Percentiles rank a stretch among this genome's conserved stretches.
phyloP scores from a whole-genome alignment of 306 rosid genomes.

The Corylus heterophylla region DNA sequence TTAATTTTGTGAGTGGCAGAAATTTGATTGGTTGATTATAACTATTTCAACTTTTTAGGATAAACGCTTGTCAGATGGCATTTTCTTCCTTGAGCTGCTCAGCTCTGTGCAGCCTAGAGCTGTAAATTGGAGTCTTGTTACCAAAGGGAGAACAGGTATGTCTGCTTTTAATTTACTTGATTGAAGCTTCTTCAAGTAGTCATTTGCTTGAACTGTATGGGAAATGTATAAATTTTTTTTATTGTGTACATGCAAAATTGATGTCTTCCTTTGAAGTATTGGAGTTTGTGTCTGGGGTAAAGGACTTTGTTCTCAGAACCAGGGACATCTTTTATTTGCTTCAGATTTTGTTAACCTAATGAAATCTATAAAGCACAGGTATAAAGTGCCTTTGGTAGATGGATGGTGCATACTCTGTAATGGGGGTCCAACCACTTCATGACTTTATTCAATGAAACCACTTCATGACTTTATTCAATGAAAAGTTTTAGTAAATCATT shows the following conservation, averaged over 20 bases:
- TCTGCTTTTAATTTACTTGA: slow-evolving; percentile 11
- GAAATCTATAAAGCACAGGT: neutral
- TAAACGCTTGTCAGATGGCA: slow-evolving; percentile 78
- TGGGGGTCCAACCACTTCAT: too few species aligned
- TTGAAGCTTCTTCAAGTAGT: neutral
- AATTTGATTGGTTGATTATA: slow-evolving; percentile 14
- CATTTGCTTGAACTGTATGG: neutral
- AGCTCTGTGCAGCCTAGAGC: slow-evolving; percentile 87
- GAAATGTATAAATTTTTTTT: neutral
- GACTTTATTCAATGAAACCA: too few species aligned
- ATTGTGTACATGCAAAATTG: neutral
- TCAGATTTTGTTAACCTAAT: neutral
- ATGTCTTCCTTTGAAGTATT: neutral
- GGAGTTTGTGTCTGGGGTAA: neutral
- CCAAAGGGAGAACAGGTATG: slow-evolving; percentile 83
- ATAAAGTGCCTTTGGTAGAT: too few species aligned
- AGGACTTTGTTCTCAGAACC: neutral
- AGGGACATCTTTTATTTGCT: slow-evolving; percentile 2
- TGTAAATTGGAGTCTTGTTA: slow-evolving; percentile 92
- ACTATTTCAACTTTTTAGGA: slow-evolving; percentile 56
- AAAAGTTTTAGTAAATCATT: too few species aligned
- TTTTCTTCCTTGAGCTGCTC: slow-evolving; percentile 93
- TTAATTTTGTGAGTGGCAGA: neutral
- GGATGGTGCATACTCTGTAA: too few species aligned
- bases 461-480: too few species aligned